These are phyloP conservation scores for Beta lomatogona DNA, from an alignment of 179 eudicot genomes.

Conservation along the genomic window DNA sequence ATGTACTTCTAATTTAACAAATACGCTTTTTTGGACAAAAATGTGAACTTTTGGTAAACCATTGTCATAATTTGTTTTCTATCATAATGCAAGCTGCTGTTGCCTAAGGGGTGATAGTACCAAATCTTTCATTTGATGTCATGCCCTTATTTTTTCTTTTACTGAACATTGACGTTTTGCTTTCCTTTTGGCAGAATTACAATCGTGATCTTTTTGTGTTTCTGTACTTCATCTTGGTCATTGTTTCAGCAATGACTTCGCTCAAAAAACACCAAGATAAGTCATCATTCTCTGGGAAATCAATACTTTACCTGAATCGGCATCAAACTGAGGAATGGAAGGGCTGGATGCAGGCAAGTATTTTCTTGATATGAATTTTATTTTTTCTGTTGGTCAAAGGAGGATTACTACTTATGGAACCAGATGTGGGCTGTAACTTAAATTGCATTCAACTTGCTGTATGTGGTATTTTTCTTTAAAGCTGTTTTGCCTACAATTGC, in stretches of 20 bases:
- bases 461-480: not conserved
- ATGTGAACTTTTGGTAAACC: too few species aligned
- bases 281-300: conserved; percentile 89
- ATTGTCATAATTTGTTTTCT: not conserved
- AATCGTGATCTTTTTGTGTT: conserved; percentile 93
- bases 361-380: not conserved
- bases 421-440: not conserved
- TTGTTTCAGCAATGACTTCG: conserved; percentile 87
- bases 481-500: not conserved
- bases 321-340: conserved; percentile 99
- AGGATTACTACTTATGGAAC: not conserved
- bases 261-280: conserved; percentile 92
- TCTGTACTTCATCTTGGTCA: conserved; percentile 75
- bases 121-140: not conserved
- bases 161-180: conserved; percentile 6
- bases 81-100: not conserved
- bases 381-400: conserved; percentile 12
- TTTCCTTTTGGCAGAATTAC: conserved; percentile 69
- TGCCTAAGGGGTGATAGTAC: not conserved
- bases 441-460: conserved; percentile 4
- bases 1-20: not conserved
- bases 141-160: not conserved
- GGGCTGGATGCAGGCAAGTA: conserved; percentile 99
- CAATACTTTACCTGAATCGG: conserved; percentile 84
- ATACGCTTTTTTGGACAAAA: too few species aligned